phyloP scores from a whole-genome alignment of 2,329 filamentous ascomycete species.

The Colletotrichum musicola region DNA sequence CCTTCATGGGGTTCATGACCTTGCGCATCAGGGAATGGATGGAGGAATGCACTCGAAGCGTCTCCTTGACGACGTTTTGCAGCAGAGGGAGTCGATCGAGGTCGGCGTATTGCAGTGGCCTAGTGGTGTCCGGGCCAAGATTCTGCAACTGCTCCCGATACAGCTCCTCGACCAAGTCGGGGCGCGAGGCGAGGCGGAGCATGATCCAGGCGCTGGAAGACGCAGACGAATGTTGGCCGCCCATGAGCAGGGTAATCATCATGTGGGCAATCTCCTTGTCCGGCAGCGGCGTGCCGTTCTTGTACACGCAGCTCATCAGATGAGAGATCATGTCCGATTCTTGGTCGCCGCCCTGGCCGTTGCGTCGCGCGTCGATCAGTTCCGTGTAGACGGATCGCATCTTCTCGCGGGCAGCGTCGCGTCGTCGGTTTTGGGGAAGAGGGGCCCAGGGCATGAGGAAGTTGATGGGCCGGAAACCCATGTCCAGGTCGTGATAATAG shows the following conservation, averaged over 20 bases:
- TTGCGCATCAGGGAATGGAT: slow-evolving; percentile 96
- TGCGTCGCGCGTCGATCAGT: slow-evolving; percentile 80
- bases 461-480: slow-evolving; percentile 90
- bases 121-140: slow-evolving; percentile 80
- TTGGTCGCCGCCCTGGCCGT: slow-evolving; percentile 62
- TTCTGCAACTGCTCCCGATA: slow-evolving; percentile 83
- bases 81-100: slow-evolving; percentile 85
- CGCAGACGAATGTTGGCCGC: slow-evolving; percentile 89
- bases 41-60: slow-evolving; percentile 88
- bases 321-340: slow-evolving; percentile 94
- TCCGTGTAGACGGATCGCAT: slow-evolving; percentile 87
- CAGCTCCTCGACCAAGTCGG: slow-evolving; percentile 83
- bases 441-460: slow-evolving; percentile 92
- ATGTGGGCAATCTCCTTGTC: slow-evolving; percentile 90
- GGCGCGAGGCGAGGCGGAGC: slow-evolving; percentile 81
- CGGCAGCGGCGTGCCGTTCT: slow-evolving; percentile 82
- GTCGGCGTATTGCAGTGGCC: slow-evolving; percentile 81
- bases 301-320: slow-evolving; percentile 87
- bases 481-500: slow-evolving; percentile 89
- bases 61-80: slow-evolving; percentile 89
- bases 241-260: slow-evolving; percentile 95
- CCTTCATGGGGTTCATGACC: slow-evolving; percentile 87
- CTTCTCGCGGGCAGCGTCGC: slow-evolving; percentile 83
- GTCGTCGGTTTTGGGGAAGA: slow-evolving; percentile 87
- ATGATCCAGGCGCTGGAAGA: slow-evolving; percentile 89